Evolutionary conservation across 371 early-diverging fungal genomes (phyloP).

Genomic region (Mortierella sp.): DNA sequence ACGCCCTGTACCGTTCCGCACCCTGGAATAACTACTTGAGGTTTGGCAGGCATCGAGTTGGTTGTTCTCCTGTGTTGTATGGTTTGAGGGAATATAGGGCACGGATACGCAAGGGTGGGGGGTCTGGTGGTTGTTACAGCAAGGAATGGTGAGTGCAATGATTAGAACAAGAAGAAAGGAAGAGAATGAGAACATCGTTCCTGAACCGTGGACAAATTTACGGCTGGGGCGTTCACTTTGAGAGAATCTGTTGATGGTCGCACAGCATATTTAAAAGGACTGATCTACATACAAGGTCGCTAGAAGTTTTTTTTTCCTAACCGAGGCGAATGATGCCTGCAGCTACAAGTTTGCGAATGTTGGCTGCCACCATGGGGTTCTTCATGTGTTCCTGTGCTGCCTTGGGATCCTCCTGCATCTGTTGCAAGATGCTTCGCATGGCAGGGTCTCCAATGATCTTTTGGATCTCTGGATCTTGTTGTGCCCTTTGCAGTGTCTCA

Average conservation of each 20-base stretch:
- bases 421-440: conserved; percentile 96
- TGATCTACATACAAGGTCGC: not conserved
- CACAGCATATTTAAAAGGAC: too few species aligned
- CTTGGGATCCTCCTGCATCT: conserved; percentile 95
- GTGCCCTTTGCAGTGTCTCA: conserved; percentile 86
- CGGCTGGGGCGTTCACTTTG: conserved; percentile 11
- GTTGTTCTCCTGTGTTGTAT: not conserved
- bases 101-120: not conserved
- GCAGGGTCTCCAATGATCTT: conserved; percentile 91
- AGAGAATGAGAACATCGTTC: not conserved
- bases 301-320: conserved; percentile 6
- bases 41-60: not conserved
- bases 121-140: not conserved
- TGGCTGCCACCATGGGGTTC: conserved; percentile 94
- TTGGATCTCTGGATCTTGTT: conserved; percentile 93
- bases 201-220: too few species aligned
- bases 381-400: conserved; percentile 94
- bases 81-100: too few species aligned
- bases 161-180: not conserved
- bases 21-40: conserved; percentile 14
- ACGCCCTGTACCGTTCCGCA: conserved; percentile 17
- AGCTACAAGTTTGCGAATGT: conserved; percentile 91
- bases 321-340: conserved; percentile 81
- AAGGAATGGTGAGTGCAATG: not conserved
- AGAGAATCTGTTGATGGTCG: too few species aligned